These are phyloP conservation scores for Porphyra umbilicalis DNA, from an alignment of 31 red algal species.

Conservation along the genomic window DNA sequence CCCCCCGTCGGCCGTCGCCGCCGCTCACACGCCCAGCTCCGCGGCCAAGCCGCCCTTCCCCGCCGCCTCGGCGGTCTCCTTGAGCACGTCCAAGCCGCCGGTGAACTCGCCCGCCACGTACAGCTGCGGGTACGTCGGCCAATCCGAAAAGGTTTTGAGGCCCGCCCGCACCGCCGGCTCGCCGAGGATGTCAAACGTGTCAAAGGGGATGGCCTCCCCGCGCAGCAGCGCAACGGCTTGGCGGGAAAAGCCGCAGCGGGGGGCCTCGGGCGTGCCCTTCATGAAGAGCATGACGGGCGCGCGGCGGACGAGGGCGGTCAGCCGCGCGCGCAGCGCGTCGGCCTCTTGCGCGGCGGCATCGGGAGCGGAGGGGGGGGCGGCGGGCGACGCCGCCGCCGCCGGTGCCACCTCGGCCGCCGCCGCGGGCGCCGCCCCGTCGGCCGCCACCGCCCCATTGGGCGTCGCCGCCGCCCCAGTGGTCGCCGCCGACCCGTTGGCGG, in stretches of 20 bases:
- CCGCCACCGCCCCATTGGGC: background rate
- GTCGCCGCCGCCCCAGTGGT: background rate
- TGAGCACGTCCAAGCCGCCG: conserved; percentile 81
- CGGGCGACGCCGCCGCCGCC: no score
- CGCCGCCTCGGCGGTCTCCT: conserved; percentile 28
- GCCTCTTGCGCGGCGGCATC: background rate
- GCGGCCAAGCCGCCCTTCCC: conserved; percentile 49
- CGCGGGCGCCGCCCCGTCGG: background rate
- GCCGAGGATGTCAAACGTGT: conserved; percentile 74
- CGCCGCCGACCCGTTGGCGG: background rate
- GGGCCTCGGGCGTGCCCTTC: conserved; percentile 72
- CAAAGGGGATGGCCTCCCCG: conserved; percentile 43
- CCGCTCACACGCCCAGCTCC: conserved; percentile 17
- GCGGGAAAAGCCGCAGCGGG: conserved; percentile 70
- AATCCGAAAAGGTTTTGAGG: conserved; percentile 52
- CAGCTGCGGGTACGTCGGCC: conserved; percentile 98
- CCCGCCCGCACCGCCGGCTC: conserved; percentile 67
- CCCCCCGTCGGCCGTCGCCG: background rate
- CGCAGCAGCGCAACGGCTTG: conserved; percentile 46
- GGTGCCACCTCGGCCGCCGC: background rate
- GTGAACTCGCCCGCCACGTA: conserved; percentile 61
- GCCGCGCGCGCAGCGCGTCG: conserved; percentile 15
- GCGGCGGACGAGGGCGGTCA: conserved; percentile 23
- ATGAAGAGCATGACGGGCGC: conserved; percentile 80
- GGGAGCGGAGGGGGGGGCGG: no score